These are phyloP conservation scores for Hyphopichia burtonii DNA, from an alignment of 1,139 yeast species.

Conservation along the genomic window DNA sequence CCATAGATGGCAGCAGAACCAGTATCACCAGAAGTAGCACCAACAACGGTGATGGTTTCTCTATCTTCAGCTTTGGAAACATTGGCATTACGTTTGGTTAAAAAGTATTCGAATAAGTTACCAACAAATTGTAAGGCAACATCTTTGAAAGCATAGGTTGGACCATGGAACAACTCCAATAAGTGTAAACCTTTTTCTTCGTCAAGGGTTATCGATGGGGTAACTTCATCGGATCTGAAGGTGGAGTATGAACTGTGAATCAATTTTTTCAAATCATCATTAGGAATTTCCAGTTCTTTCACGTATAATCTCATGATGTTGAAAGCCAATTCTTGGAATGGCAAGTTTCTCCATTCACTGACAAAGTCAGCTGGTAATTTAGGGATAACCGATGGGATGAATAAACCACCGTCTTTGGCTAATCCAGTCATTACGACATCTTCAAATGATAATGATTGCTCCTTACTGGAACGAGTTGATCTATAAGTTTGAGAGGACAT, in stretches of 20 bases:
- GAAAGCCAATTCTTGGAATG: slow-evolving; percentile 84
- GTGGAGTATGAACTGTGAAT: slow-evolving; percentile 79
- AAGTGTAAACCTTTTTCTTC: slow-evolving; percentile 62
- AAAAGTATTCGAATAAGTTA: slow-evolving; percentile 88
- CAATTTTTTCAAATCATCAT: slow-evolving; percentile 61
- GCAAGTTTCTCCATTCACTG: slow-evolving; percentile 65
- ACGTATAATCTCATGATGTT: slow-evolving; percentile 82
- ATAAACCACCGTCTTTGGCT: slow-evolving; percentile 95
- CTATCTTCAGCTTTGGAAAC: slow-evolving; percentile 58
- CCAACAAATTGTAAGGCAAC: slow-evolving; percentile 98
- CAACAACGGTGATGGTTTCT: slow-evolving; percentile 90
- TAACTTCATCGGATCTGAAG: slow-evolving; percentile 80
- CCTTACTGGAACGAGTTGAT: slow-evolving; percentile 74
- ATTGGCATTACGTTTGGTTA: slow-evolving; percentile 70
- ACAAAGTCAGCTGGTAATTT: slow-evolving; percentile 59
- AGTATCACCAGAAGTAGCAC: slow-evolving; percentile 99
- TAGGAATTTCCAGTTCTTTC: slow-evolving; percentile 65
- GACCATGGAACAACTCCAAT: slow-evolving; percentile 95
- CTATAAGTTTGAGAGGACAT: slow-evolving; percentile 55
- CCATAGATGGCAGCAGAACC: slow-evolving; percentile 99
- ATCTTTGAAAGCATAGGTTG: slow-evolving; percentile 98
- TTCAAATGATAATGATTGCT: slow-evolving; percentile 71
- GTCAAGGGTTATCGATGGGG: slow-evolving; percentile 71
- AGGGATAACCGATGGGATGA: slow-evolving; percentile 84
- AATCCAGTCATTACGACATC: slow-evolving; percentile 91